Evolutionary conservation across 495 filamentous ascomycete genomes (phyloP), one percentile per base, ranked within the genome.

Genomic region (Sabuloglossum arenarium): DNA sequence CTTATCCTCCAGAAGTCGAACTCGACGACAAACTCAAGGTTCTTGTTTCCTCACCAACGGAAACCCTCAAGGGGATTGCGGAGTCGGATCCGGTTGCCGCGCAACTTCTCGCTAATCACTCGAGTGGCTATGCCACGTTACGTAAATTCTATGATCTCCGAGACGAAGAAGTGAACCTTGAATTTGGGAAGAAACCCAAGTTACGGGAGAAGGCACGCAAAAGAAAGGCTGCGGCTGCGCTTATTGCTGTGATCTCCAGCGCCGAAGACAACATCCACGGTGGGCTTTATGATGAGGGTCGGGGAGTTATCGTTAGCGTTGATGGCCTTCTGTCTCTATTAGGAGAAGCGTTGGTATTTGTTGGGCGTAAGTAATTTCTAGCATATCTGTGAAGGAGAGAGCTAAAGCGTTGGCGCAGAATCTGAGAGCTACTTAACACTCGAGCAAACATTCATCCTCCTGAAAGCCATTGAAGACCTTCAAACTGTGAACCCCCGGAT

Each of bases 41-140:
- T 1, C 69, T 94, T 24, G 75, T 91, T 49, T 74, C 71, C 45
- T 76, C 81, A 43, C 82, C 85, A 10, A 80, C 79, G 62, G 61
- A 73, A 11, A 79, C 80, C 11, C 72, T 94, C 29, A 75, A 78
- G 30, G 66, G 75, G 16, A 75, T 85, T 51, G 80, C 82, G 0
- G 69, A 72, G 29, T 67, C 76, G 19, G 87, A 94, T 64, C 69
- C 77, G 34, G 82, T 87, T 61, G 88, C 85, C 10, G 88, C 88
- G 24, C 73, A 79, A 56, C 78, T 91, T 10, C 72, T 96, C 1
- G 84, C 85, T 51, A 82, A 78, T 58, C 80, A 86, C 63, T 76
- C 94, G n/a, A 88, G 82, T 64, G 89, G 89, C 32, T 96, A 94
- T 61, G 89, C 87, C 32, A 88, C 84, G 0, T 71, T 96, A 6